Conservation (phyloP, 768 basidiomycete genomes). For the Nidularia sp. region DNA sequence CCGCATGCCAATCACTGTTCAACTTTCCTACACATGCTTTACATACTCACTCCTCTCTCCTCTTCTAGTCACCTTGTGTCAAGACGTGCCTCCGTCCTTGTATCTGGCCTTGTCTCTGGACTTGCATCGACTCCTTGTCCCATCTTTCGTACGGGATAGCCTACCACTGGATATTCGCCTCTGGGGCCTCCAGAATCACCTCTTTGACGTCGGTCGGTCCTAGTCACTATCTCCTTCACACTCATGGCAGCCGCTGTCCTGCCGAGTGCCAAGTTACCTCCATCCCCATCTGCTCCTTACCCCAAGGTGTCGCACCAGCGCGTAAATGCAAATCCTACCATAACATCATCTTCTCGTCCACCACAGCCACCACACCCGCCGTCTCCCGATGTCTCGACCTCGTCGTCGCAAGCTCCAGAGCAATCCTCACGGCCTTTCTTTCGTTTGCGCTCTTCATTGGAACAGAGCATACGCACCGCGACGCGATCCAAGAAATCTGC, state of each 20-base stretch:
- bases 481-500: constrained; percentile 51
- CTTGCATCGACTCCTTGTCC: too few species aligned
- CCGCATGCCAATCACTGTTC: background rate
- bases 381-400: constrained; percentile 22
- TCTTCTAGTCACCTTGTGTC: background rate
- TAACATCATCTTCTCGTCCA: constrained; percentile 37
- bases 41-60: background rate
- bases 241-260: constrained; percentile 27
- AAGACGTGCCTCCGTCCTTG: background rate
- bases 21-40: background rate
- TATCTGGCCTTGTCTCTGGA: too few species aligned
- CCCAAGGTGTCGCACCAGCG: constrained; percentile 41
- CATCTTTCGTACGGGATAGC: too few species aligned
- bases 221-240: background rate
- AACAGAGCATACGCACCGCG: constrained; percentile 62
- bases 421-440: constrained; percentile 51
- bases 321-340: constrained; percentile 24
- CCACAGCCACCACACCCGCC: constrained; percentile 29
- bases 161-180: too few species aligned
- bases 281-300: constrained; percentile 37
- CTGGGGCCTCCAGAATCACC: too few species aligned
- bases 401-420: constrained; percentile 26
- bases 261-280: constrained; percentile 30
- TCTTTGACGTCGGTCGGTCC: too few species aligned
- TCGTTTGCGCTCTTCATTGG: constrained; percentile 62